Percentiles rank a stretch among this genome's conserved stretches.
phyloP scores from a whole-genome alignment of 2,329 filamentous ascomycete species.

The Diaporthe velutina region DNA sequence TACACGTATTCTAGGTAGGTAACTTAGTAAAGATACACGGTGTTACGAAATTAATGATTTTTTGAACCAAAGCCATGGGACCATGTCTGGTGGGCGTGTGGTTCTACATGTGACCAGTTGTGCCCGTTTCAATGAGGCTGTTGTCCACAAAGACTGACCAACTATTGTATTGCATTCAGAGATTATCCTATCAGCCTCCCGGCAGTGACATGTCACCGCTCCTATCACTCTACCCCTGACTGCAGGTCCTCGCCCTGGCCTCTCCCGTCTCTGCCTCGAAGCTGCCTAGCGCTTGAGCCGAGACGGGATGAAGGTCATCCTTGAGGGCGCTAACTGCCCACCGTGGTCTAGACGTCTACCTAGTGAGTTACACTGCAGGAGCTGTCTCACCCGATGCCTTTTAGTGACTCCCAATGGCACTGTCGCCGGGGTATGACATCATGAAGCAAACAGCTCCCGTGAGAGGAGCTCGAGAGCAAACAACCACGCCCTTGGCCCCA shows the following conservation, averaged over 20 bases:
- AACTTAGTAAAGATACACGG: too few relatives aligned
- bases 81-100: not conserved
- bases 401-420: not conserved
- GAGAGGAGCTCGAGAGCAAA: not conserved
- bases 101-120: not conserved
- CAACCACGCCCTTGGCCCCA: not conserved
- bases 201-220: not conserved
- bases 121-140: not conserved
- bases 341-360: not conserved
- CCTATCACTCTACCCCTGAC: not conserved
- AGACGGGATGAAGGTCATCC: slow-evolving; percentile 14
- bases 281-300: not conserved
- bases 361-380: slow-evolving; percentile 25
- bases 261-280: not conserved
- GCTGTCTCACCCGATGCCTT: slow-evolving; percentile 14
- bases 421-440: slow-evolving; percentile 18
- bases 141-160: not conserved
- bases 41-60: too few relatives aligned
- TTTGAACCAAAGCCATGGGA: too few relatives aligned
- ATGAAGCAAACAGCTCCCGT: slow-evolving; percentile 18
- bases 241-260: not conserved
- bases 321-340: slow-evolving; percentile 12
- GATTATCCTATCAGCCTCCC: not conserved
- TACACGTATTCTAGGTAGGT: too few relatives aligned
- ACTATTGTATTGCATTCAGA: not conserved